Evolutionary conservation across 768 basidiomycete genomes (phyloP), one percentile per base, ranked within the genome.

Genomic region (Kwoniella heveanensis): DNA sequence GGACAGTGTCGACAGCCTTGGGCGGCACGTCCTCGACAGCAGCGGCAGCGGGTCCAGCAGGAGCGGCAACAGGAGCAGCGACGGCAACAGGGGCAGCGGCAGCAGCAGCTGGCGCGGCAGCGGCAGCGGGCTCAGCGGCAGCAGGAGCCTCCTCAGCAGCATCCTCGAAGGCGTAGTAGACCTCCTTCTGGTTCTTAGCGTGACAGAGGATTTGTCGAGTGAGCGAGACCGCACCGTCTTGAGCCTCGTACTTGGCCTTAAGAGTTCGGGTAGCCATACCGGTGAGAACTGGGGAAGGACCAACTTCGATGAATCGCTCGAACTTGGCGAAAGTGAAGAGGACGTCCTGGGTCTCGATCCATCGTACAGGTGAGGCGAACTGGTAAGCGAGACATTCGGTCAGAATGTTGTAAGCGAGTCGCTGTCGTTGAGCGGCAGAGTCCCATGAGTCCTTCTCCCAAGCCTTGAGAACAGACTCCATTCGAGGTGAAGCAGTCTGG

Each of bases 291-390:
- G 96, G 96, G 3, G 92, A 92, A 44, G 96, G 96, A 30, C 96
- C 96, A 56, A 99, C 83, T 79, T 99, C 96, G 72, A 99, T 89
- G 73, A 98, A 85, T 17, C 96, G 88, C 80, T 97, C 95, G 74
- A 96, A 96, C 49, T 84, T 83, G 83, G 87, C 96, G 9, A 87
- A 81, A 10, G 84, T 85, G 83, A 99, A 99, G 60, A 99, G 85
- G 25, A 90, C 85, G 74, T 99, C 96, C 78, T 99, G 96, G 0
- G 95, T 99, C 83, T 98, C 91, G 73, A 99, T 99, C 96, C 96
- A 99, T 54, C 94, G 90, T 21, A 99, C 95, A 7, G 96, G 94
- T 1, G 95, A 98, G 0, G 95, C 77, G 68, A 78, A 80, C 79
- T 99, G 96, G 77, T 99, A 99, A 15, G 96, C 92, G 53, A 99